A percentile compares a stretch with the other conserved stretches of the same genome.
phyloP scores from a whole-genome alignment of 768 basidiomycete species.

The Daedalea quercina region DNA sequence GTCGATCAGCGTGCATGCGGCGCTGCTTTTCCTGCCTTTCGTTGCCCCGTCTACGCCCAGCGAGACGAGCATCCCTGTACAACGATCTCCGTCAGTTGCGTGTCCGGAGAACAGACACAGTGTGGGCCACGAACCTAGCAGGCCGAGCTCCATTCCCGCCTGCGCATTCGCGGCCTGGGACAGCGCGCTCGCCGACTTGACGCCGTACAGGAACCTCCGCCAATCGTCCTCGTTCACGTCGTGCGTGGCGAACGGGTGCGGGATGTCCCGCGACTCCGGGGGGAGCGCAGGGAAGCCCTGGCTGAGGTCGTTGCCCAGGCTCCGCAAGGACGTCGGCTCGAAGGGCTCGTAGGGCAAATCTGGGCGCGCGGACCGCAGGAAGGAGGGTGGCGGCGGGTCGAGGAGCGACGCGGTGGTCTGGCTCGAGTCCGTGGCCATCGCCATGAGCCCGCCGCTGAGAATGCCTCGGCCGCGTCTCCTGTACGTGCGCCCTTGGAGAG shows the following conservation, averaged over 20 bases:
- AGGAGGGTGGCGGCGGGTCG: slow-evolving; percentile 16
- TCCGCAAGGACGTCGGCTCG: slow-evolving; percentile 24
- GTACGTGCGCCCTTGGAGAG: not conserved
- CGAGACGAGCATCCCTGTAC: slow-evolving; percentile 1
- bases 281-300: slow-evolving; percentile 38
- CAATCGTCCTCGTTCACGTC: slow-evolving; percentile 47
- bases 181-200: slow-evolving; percentile 4
- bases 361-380: slow-evolving; percentile 13
- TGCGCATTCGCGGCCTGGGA: not conserved
- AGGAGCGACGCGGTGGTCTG: slow-evolving; percentile 5
- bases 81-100: not conserved
- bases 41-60: slow-evolving; percentile 3
- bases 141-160: not conserved
- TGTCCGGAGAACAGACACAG: too few relatives aligned
- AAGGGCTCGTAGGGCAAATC: slow-evolving; percentile 22
- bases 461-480: not conserved
- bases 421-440: not conserved
- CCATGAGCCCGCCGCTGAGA: not conserved
- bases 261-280: slow-evolving; percentile 30
- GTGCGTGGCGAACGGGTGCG: slow-evolving; percentile 46
- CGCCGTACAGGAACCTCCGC: slow-evolving; percentile 27
- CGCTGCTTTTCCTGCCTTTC: slow-evolving; percentile 11
- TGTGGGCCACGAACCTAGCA: not conserved
- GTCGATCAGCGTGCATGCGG: slow-evolving; percentile 36
- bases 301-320: slow-evolving; percentile 27